Evolutionary conservation across 176 grass and related monocot species (phyloP).

Genomic region (Lolium rigidum): DNA sequence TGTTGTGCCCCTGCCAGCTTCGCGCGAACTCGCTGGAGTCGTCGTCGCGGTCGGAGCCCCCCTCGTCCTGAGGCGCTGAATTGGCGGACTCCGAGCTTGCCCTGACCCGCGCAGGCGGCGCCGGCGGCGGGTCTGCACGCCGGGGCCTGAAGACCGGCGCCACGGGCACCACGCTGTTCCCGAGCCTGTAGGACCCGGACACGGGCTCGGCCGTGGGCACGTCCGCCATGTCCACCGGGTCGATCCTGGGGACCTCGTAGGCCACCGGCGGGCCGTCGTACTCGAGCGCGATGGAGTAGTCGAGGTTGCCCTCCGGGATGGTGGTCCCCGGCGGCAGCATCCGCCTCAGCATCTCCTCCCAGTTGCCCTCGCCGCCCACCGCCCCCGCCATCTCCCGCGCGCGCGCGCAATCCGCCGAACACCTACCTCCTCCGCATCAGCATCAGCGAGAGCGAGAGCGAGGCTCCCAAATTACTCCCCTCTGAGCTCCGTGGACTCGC

Average conservation of each 20-base stretch:
- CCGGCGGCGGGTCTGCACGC: too few relatives aligned
- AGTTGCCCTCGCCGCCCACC: slow-evolving; percentile 46
- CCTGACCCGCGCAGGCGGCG: slow-evolving; percentile 14
- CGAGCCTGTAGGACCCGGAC: slow-evolving; percentile 38
- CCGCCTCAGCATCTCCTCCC: slow-evolving; percentile 74
- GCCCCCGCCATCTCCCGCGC: slow-evolving; percentile 51
- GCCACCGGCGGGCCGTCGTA: slow-evolving; percentile 84
- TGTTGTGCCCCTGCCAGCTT: slow-evolving; percentile 46
- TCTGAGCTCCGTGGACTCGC: background rate
- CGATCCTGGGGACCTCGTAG: slow-evolving; percentile 79
- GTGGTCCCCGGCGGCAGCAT: slow-evolving; percentile 79
- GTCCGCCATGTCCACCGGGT: slow-evolving; percentile 67
- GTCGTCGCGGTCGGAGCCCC: slow-evolving; percentile 59
- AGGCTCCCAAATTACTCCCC: background rate
- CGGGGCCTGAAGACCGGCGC: slow-evolving; percentile 53
- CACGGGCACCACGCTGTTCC: slow-evolving; percentile 38
- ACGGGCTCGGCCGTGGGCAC: slow-evolving; percentile 75
- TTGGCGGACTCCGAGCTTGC: slow-evolving; percentile 38
- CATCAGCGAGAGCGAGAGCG: background rate
- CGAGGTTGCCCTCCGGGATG: slow-evolving; percentile 83
- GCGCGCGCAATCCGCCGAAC: slow-evolving; percentile 23
- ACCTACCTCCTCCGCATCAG: background rate
- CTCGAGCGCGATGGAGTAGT: slow-evolving; percentile 95
- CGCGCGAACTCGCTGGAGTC: slow-evolving; percentile 50
- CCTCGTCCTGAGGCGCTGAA: slow-evolving; percentile 58